Evolutionary conservation across 225 moss, liverwort and hornwort species (phyloP), one percentile per base, ranked within the genome.

Genomic region (Physcomitrium patens): DNA sequence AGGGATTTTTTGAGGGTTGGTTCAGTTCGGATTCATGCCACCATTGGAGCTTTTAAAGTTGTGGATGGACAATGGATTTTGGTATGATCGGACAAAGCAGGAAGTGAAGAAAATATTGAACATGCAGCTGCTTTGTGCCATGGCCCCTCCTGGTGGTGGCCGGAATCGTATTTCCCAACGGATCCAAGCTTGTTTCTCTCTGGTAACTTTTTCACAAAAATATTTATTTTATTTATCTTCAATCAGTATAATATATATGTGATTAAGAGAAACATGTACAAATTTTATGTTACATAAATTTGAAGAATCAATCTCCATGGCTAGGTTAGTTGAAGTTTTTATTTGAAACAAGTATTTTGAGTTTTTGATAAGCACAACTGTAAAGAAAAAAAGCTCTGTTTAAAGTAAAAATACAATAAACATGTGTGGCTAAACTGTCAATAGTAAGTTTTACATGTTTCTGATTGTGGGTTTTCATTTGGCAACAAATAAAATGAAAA

Each of bases 21-120:
- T 18, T 41, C 83, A 92, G 92, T 92, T 92, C 70, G 92, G 92
- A 0, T 92, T 92, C 48, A 90, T 92, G 86, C 92, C 92, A 71
- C 82, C 92, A 16, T 54, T 92, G 68, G 92, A 92, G 63, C 78
- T 92, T 37, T 81, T 92, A 59, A 92, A 92, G 62, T 76, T 92
- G 28, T 92, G 92, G 92, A 90, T 92, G 76, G 92, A 92, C 56
- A 92, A 90, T 72, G 92, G 92, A 27, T 92, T 92, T 59, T 90
- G 90, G 90, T 92, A 92, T 69, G 90, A 92, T 65, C 90, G 92
- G 9, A 28, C 69, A 63, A 92, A 88, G 71, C 90, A 92, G 88
- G 90, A 92, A 77, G 75, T 88, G n/a, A 88, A 85, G 28, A 81
- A 86, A 53, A 88, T 92, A n/a, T 81, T 83, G 19, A 92, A 90